phyloP scores from a whole-genome alignment of 495 filamentous ascomycete species.

The Melanomma pulvis-pyrius region DNA sequence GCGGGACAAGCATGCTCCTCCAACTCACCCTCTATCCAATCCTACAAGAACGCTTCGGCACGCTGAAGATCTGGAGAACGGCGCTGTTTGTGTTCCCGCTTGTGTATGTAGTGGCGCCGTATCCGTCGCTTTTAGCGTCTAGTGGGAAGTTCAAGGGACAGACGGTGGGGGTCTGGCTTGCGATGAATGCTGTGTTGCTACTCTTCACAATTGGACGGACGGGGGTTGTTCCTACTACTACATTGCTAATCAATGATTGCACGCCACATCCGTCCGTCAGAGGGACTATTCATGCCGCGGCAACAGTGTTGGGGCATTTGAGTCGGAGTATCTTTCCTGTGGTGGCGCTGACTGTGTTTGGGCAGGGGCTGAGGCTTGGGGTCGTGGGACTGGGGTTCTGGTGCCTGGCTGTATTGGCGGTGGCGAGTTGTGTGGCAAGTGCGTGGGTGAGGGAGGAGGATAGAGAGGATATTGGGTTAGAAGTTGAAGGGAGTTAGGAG shows the following conservation, averaged over 20 bases:
- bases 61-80: constrained; percentile 20
- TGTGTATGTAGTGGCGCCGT: constrained; percentile 20
- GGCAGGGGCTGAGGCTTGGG: constrained; percentile 8
- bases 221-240: constrained; percentile 16
- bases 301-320: constrained; percentile 13
- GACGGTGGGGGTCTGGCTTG: constrained; percentile 2
- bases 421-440: constrained; percentile 17
- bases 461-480: not conserved
- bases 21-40: constrained; percentile 17
- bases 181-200: not conserved
- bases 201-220: constrained; percentile 14
- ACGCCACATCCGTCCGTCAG: constrained; percentile 17
- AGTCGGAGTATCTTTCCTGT: constrained; percentile 21
- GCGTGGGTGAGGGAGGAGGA: constrained; percentile 12
- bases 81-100: constrained; percentile 20
- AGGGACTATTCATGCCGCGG: constrained; percentile 22
- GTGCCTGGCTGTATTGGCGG: constrained; percentile 15
- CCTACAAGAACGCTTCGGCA: constrained; percentile 18
- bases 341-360: constrained; percentile 10
- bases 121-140: constrained; percentile 9
- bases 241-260: constrained; percentile 24
- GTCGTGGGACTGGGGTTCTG: constrained; percentile 26
- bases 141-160: not conserved
- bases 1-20: not conserved
- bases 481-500: not conserved